Evolutionary conservation across 2,329 filamentous ascomycete genomes (phyloP).

Genomic region (Stenocarpella maydis): DNA sequence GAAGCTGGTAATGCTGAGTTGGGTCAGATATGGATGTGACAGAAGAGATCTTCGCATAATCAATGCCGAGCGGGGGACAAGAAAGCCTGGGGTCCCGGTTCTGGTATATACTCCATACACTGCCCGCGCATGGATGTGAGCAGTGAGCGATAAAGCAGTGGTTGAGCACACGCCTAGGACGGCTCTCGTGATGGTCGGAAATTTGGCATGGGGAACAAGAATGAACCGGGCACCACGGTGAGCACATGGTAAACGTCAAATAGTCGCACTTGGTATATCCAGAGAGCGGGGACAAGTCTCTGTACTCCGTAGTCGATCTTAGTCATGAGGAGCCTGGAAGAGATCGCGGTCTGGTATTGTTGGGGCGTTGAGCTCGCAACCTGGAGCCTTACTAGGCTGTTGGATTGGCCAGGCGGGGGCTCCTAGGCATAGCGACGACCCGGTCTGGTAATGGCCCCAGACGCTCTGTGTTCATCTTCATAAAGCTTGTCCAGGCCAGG

Average conservation of each 20-base stretch:
- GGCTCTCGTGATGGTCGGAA: not conserved
- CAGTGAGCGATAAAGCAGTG: not conserved
- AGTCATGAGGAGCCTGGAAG: not conserved
- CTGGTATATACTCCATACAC: not conserved
- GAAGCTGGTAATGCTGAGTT: not conserved
- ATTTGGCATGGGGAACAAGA: slow-evolving; percentile 7
- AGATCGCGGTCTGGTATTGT: not conserved
- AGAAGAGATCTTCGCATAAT: not conserved
- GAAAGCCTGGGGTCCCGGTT: not conserved
- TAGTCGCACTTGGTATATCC: not conserved
- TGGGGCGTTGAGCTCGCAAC: not conserved
- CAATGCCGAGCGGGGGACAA: slow-evolving; percentile 1
- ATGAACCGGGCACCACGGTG: not conserved
- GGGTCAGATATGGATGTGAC: not conserved
- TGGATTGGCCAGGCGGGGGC: slow-evolving; percentile 17
- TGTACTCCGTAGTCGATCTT: not conserved
- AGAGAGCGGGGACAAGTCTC: not conserved
- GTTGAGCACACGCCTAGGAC: not conserved
- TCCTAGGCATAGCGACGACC: not conserved
- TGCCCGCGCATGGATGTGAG: not conserved
- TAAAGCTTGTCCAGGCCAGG: not conserved
- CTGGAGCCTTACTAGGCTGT: not conserved
- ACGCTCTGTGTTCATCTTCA: slow-evolving; percentile 7
- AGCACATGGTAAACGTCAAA: not conserved
- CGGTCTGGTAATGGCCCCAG: not conserved